Conservation (phyloP, 140 eudicot species). For the Stevia rebaudiana region DNA sequence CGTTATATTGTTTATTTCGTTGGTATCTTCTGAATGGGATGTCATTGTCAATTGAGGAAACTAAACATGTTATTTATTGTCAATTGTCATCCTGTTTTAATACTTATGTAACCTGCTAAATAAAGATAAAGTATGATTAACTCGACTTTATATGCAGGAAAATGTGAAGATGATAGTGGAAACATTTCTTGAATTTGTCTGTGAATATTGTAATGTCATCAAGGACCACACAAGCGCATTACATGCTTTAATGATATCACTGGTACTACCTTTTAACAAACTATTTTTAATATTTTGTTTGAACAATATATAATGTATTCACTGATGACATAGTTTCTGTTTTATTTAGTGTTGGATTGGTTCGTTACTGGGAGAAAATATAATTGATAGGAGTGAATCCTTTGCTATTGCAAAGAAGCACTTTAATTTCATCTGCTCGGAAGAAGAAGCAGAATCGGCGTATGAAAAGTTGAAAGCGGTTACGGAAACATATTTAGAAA, state of each 20-base stretch:
- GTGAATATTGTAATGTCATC: constrained; percentile 37
- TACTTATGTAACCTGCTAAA: not conserved
- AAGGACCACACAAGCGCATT: constrained; percentile 41
- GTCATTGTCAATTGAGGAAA: constrained; percentile 1
- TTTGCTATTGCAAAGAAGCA: constrained; percentile 50
- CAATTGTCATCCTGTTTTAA: not conserved
- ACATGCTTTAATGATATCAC: constrained; percentile 75
- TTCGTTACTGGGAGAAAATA: constrained; percentile 39
- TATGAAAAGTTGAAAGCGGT: constrained; percentile 38
- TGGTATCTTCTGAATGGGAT: not conserved
- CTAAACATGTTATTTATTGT: not conserved
- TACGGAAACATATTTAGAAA: constrained; percentile 38
- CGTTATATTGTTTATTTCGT: not conserved
- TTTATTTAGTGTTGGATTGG: constrained; percentile 80
- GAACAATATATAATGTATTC: not conserved
- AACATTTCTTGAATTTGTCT: constrained; percentile 52
- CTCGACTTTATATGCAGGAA: constrained; percentile 45
- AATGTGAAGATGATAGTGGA: constrained; percentile 35
- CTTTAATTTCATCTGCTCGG: constrained; percentile 45
- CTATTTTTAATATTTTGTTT: too few relatives aligned
- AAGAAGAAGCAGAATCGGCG: constrained; percentile 37
- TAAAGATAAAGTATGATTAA: not conserved
- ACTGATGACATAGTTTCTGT: constrained; percentile 12
- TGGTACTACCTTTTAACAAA: constrained; percentile 48
- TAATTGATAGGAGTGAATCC: constrained; percentile 51